Evolutionary conservation across 192 early-diverging fungal genomes (phyloP).

Genomic region (Coemansia sp.): DNA sequence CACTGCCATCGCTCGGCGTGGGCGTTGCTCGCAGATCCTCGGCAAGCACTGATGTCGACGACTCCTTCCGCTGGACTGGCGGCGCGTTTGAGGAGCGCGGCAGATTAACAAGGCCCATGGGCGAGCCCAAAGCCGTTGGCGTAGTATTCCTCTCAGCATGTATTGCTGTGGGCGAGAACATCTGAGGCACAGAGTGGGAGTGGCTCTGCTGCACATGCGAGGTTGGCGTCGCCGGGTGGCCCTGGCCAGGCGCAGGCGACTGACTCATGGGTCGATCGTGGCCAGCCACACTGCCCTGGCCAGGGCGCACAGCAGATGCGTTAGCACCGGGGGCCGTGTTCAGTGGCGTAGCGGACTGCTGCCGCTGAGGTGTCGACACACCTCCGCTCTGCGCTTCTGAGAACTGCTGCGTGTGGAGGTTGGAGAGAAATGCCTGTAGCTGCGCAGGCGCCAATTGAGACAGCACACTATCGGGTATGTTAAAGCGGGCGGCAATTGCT

Average conservation of each 20-base stretch:
- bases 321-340: not conserved
- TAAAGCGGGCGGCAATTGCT: constrained; percentile 33
- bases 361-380: constrained; percentile 31
- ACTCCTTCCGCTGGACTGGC: constrained; percentile 32
- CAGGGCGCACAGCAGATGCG: constrained; percentile 3
- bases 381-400: constrained; percentile 2
- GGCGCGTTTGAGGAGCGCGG: constrained; percentile 11
- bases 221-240: not conserved
- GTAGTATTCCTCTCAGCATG: constrained; percentile 10
- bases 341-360: constrained; percentile 11
- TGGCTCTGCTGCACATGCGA: not conserved
- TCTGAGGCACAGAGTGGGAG: constrained; percentile 3
- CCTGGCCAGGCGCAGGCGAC: constrained; percentile 34
- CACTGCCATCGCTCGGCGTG: constrained; percentile 37
- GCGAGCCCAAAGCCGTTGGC: constrained; percentile 13
- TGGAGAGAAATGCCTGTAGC: constrained; percentile 31
- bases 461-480: constrained; percentile 18
- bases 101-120: constrained; percentile 13
- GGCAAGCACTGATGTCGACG: constrained; percentile 24
- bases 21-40: constrained; percentile 36
- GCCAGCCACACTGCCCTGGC: constrained; percentile 24
- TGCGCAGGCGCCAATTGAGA: constrained; percentile 25
- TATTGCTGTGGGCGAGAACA: constrained; percentile 33
- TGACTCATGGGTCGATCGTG: constrained; percentile 29
- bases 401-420: constrained; percentile 15